Conservation (phyloP, 1,139 yeast genomes). For the Suhomyces taliae region DNA sequence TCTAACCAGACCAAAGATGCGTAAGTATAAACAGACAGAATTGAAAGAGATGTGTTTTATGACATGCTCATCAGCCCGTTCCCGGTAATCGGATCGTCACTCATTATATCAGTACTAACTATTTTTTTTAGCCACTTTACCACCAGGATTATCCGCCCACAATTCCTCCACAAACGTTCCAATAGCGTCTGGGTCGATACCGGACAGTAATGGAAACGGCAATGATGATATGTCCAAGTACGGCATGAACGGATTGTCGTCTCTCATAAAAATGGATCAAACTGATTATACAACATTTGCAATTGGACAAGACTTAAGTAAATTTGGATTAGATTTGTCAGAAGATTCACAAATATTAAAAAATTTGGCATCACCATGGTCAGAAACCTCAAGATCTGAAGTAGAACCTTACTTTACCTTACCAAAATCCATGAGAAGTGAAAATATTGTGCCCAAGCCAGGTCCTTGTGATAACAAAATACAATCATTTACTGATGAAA, state of each 20-base stretch:
- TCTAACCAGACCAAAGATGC: background rate
- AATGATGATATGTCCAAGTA: conserved; percentile 51
- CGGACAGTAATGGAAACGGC: conserved; percentile 4
- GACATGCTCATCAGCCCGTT: background rate
- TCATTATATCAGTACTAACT: conserved; percentile 7
- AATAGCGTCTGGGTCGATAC: conserved; percentile 2
- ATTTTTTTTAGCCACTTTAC: conserved; percentile 22
- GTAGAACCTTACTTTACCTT: conserved; percentile 80
- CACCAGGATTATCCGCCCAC: conserved; percentile 31
- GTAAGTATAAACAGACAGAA: conserved; percentile 1
- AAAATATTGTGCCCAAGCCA: conserved; percentile 33
- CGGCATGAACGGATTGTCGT: conserved; percentile 73
- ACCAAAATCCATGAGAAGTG: conserved; percentile 57
- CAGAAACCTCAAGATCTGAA: conserved; percentile 83
- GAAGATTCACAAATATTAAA: conserved; percentile 54
- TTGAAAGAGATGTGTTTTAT: too few relatives aligned
- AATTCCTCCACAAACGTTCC: conserved; percentile 8
- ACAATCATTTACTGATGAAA: conserved; percentile 82
- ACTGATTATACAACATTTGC: conserved; percentile 70
- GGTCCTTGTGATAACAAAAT: conserved; percentile 64
- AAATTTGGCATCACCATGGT: conserved; percentile 91
- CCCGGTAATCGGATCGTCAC: too few relatives aligned
- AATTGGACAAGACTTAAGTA: conserved; percentile 78
- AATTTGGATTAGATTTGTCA: conserved; percentile 67
- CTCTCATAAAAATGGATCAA: conserved; percentile 68